These are phyloP conservation scores for Tripterygium wilfordii DNA, from an alignment of 177 flowering plant genomes.

Conservation along the genomic window DNA sequence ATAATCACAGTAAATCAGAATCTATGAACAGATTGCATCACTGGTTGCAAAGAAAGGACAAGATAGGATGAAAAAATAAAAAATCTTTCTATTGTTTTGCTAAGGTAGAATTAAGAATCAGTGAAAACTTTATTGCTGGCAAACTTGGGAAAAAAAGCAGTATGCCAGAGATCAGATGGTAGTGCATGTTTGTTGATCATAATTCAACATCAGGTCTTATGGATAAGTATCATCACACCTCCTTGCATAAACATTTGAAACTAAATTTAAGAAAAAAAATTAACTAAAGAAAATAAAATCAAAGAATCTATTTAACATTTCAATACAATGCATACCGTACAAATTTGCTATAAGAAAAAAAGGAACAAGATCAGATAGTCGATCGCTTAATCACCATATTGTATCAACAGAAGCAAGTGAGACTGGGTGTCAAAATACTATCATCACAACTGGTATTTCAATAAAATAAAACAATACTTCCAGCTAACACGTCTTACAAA, in stretches of 20 bases:
- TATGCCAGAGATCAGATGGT: slow-evolving; percentile 64
- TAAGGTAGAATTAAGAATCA: too few relatives aligned
- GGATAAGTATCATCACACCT: slow-evolving; percentile 41
- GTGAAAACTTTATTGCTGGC: too few relatives aligned
- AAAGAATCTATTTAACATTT: too few relatives aligned
- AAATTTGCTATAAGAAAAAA: too few relatives aligned
- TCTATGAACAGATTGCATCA: slow-evolving; percentile 33
- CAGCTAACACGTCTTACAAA: too few relatives aligned
- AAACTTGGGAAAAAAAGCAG: too few relatives aligned
- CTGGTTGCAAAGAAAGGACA: slow-evolving; percentile 17
- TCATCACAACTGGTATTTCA: too few relatives aligned
- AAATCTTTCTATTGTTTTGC: too few relatives aligned
- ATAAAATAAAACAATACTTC: too few relatives aligned
- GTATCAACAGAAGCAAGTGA: slow-evolving; percentile 18
- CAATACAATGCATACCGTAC: too few relatives aligned
- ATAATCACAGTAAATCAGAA: slow-evolving; percentile 28
- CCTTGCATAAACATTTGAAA: too few relatives aligned
- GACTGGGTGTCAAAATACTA: slow-evolving; percentile 36
- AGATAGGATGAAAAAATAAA: too few relatives aligned
- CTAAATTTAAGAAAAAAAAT: neutral
- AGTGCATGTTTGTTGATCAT: slow-evolving; percentile 44
- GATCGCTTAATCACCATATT: slow-evolving; percentile 17
- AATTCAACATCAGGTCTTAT: slow-evolving; percentile 33
- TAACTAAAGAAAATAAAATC: neutral
- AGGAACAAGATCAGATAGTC: slow-evolving; percentile 27